Percentiles rank a stretch among this genome's conserved stretches.
phyloP scores from a whole-genome alignment of 2,329 filamentous ascomycete genomes.

The Talaromyces sp. region DNA sequence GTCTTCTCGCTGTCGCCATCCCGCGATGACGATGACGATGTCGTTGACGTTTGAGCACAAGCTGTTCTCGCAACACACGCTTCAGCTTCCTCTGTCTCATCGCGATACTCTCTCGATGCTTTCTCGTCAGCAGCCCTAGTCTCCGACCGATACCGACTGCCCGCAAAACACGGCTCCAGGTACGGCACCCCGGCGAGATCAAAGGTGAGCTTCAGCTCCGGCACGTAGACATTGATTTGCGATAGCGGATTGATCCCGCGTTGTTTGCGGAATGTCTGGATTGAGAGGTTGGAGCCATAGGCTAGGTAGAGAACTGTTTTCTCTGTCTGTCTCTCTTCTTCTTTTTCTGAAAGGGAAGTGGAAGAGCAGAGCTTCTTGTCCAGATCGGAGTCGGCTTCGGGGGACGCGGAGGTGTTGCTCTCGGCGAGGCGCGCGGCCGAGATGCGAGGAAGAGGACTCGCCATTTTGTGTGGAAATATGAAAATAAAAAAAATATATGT shows the following conservation, averaged over 20 bases:
- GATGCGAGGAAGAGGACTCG: neutral
- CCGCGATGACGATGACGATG: neutral
- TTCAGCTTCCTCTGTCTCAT: constrained; percentile 7
- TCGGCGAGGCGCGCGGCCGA: neutral
- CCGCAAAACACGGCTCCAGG: constrained; percentile 85
- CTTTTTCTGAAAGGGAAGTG: neutral
- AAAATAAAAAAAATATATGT: neutral
- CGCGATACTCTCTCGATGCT: constrained; percentile 3
- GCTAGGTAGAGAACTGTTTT: constrained; percentile 71
- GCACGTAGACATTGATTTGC: constrained; percentile 74
- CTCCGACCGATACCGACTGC: constrained; percentile 58
- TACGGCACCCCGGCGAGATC: constrained; percentile 83
- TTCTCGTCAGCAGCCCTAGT: constrained; percentile 12
- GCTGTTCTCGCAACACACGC: neutral
- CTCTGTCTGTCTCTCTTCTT: neutral
- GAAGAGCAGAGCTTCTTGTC: neutral
- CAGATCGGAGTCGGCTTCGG: constrained; percentile 3
- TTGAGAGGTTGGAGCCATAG: constrained; percentile 84
- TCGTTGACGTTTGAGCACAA: no score
- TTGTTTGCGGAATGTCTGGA: constrained; percentile 69
- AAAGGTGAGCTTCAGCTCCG: constrained; percentile 72
- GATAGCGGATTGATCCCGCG: constrained; percentile 78
- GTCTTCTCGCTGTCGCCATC: constrained; percentile 25
- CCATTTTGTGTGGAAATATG: neutral
- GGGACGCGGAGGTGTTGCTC: neutral